phyloP scores from a whole-genome alignment of 352 stramenopile genomes.

The Thalassiosira livingstoniorum region DNA sequence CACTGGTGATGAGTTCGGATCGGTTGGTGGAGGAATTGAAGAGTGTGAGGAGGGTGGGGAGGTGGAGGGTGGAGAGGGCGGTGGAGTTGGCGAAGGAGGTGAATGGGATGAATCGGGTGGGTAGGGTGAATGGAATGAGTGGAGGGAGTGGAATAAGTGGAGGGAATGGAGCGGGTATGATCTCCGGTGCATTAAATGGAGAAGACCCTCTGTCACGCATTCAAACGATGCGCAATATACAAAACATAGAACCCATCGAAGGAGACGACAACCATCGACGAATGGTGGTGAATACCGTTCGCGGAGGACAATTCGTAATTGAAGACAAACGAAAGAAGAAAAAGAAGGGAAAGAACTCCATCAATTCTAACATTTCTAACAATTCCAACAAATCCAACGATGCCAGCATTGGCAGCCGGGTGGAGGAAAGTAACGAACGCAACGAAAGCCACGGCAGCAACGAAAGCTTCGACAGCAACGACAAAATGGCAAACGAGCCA shows the following conservation, averaged over 20 bases:
- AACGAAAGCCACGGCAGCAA: background rate
- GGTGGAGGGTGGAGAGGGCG: constrained; percentile 75
- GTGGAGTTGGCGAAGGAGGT: constrained; percentile 72
- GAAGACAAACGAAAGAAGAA: constrained; percentile 75
- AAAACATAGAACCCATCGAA: constrained; percentile 29
- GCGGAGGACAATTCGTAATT: constrained; percentile 69
- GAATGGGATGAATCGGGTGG: constrained; percentile 63
- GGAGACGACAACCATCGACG: constrained; percentile 41
- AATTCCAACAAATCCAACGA: background rate
- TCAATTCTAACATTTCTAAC: too few species aligned
- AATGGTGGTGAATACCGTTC: constrained; percentile 54
- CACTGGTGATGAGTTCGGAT: constrained; percentile 75
- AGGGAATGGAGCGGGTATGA: background rate
- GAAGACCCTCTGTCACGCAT: constrained; percentile 43
- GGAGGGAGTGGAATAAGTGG: background rate
- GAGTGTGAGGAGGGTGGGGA: constrained; percentile 69
- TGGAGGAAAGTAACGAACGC: background rate
- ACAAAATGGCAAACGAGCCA: background rate
- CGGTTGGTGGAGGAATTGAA: constrained; percentile 82
- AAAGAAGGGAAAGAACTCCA: constrained; percentile 36
- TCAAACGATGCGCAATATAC: constrained; percentile 21
- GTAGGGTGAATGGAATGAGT: constrained; percentile 49
- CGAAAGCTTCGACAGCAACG: background rate
- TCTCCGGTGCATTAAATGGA: too few species aligned
- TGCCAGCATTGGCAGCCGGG: background rate